Conservation (phyloP, 176 grass and related monocot genomes). For the Carex parvula region DNA sequence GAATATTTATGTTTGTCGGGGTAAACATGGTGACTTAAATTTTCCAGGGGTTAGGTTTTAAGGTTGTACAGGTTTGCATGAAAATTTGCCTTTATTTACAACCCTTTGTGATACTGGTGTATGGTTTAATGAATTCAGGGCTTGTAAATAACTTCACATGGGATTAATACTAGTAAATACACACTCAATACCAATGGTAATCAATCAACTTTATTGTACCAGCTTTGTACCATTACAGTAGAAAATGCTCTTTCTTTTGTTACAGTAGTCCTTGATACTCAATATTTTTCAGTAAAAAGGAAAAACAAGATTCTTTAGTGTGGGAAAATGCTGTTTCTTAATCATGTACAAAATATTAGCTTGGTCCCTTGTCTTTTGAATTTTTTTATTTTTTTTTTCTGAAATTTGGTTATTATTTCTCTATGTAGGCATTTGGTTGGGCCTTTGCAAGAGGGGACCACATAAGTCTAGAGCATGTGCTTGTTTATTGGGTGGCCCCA, state of each 20-base stretch:
- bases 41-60: background rate
- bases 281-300: background rate
- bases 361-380: background rate
- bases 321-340: background rate
- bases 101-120: background rate
- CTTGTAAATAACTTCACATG: background rate
- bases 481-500: constrained; percentile 94
- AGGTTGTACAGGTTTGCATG: background rate
- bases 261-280: background rate
- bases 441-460: constrained; percentile 93
- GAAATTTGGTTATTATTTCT: constrained; percentile 26
- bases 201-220: background rate
- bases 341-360: background rate
- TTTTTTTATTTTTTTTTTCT: constrained; percentile 5
- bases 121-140: background rate
- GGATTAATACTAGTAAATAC: background rate
- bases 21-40: background rate
- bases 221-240: background rate
- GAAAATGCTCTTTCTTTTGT: background rate
- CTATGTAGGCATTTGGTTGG: constrained; percentile 84
- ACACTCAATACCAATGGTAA: background rate
- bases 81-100: background rate
- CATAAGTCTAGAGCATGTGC: constrained; percentile 60
- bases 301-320: background rate
- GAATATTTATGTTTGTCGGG: no score